Percentiles rank a stretch among this genome's conserved stretches.
Evolutionary conservation across 2,329 filamentous ascomycete genomes (phyloP).

Genomic region (Canariomyces notabilis): DNA sequence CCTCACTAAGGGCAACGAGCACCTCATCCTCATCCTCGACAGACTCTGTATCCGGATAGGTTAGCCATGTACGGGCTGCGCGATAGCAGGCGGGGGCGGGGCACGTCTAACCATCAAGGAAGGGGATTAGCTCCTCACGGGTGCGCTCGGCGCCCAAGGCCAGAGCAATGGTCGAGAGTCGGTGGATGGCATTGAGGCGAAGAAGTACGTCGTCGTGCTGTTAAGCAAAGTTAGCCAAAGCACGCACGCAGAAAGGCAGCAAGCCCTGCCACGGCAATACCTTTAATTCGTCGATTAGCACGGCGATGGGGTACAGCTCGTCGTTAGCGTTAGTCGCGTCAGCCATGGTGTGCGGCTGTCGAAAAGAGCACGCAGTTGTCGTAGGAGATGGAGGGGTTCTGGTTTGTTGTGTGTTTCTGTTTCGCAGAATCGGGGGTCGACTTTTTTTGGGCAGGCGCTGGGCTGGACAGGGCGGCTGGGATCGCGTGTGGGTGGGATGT

Average conservation of each 20-base stretch:
- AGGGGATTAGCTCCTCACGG: slow-evolving; percentile 96
- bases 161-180: slow-evolving; percentile 95
- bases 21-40: slow-evolving; percentile 99
- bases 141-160: slow-evolving; percentile 94
- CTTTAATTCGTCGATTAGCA: slow-evolving; percentile 99
- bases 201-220: slow-evolving; percentile 98
- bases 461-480: slow-evolving; percentile 16
- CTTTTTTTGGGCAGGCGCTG: slow-evolving; percentile 18
- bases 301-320: slow-evolving; percentile 99
- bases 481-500: slow-evolving; percentile 21
- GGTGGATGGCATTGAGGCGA: slow-evolving; percentile 96
- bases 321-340: slow-evolving; percentile 87
- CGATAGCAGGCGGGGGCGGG: slow-evolving; percentile 18
- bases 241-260: too few species aligned
- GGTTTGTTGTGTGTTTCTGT: slow-evolving; percentile 9
- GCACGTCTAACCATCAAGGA: slow-evolving; percentile 79
- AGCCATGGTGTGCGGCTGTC: slow-evolving; percentile 58
- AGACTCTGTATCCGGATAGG: slow-evolving; percentile 62
- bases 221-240: slow-evolving; percentile 18
- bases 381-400: slow-evolving; percentile 3
- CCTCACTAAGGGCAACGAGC: slow-evolving; percentile 91
- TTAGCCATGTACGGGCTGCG: slow-evolving; percentile 26
- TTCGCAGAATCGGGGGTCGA: slow-evolving; percentile 3
- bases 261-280: slow-evolving; percentile 51
- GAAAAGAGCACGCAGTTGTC: slow-evolving; percentile 10